Base-by-base conservation (phyloP, 208 protist species). In the Leishmania braziliensis region DNA sequence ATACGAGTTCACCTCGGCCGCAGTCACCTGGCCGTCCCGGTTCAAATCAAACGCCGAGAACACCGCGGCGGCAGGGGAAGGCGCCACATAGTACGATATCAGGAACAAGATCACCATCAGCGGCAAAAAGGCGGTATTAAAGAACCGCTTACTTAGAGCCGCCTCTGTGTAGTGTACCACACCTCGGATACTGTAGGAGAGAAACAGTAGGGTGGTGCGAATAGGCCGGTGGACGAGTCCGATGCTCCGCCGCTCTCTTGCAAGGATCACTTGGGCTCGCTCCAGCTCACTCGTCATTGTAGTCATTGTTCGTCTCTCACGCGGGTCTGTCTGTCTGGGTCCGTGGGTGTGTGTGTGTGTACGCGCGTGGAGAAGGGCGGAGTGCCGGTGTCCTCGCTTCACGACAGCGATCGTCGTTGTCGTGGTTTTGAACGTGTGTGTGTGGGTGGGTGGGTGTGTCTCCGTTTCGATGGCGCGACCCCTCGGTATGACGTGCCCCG, bases 21-120 rank as follows among this genome's bases (percentile, higher is more conserved):
- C 56, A 16, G 84, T 89, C 20, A 95, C 88, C 29, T 79, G 62
- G 14, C 92, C 90, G 80, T 95, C 89, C 43, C 79, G 68, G 73
- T 95, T 78, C 1, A 76, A 62, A 75, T 97, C 93, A 43, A 95
- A 78, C 3, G 84, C 74, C 26, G 62, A 43, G 71, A 95, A 95
- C 18, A 91, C 84, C 43, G 79, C 65, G 39, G 65, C 77, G 20
- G 83, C 66, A n/a, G 84, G 79, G 26, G 86, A 84, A 10, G 91
- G 86, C 23, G 91, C 79, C 53, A 89, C 78, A 66, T 91, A 88
- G 54, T 81, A 70, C 5, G 93, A 96, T 51, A 88, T 80, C 51
- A 86, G 60, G 75, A 84, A 71, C 18, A 89, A 69, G 4, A 75
- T 48, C 51, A 89, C 33, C 54, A 90, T 43, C 16, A 88, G 60